A percentile compares a stretch with the other conserved stretches of the same genome.
phyloP scores from a whole-genome alignment of 2,329 filamentous ascomycete genomes.

The Aspergillus costaricaensis region DNA sequence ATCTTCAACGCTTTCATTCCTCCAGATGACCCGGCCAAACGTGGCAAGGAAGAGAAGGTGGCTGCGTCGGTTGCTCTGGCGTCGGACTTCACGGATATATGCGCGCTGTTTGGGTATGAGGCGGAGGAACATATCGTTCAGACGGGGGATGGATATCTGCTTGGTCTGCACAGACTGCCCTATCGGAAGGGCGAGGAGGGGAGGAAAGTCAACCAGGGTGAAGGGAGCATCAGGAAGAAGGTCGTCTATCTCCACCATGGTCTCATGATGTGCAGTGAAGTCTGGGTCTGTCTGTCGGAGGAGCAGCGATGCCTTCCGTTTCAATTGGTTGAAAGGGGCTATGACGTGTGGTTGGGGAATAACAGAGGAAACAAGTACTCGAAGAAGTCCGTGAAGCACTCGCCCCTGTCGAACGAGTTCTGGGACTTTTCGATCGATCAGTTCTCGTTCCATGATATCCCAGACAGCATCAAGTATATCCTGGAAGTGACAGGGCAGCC shows the following conservation, averaged over 20 bases:
- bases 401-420: slow-evolving; percentile 75
- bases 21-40: slow-evolving; percentile 66
- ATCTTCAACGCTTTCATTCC: slow-evolving; percentile 79
- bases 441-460: slow-evolving; percentile 97
- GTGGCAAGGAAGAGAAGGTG: slow-evolving; percentile 68
- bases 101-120: slow-evolving; percentile 84
- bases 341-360: slow-evolving; percentile 97
- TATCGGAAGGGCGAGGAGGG: slow-evolving; percentile 81
- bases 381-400: slow-evolving; percentile 80
- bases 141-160: slow-evolving; percentile 88
- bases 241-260: slow-evolving; percentile 95
- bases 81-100: slow-evolving; percentile 92
- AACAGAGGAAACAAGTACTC: slow-evolving; percentile 99
- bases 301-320: slow-evolving; percentile 85
- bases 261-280: slow-evolving; percentile 97
- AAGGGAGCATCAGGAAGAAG: slow-evolving; percentile 70
- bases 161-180: slow-evolving; percentile 84
- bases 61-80: slow-evolving; percentile 80
- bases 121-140: slow-evolving; percentile 96
- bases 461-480: slow-evolving; percentile 90
- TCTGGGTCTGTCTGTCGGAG: slow-evolving; percentile 93
- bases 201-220: slow-evolving; percentile 69
- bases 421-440: slow-evolving; percentile 99
- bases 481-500: slow-evolving; percentile 77
- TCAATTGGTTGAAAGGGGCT: slow-evolving; percentile 82